Percentiles rank a stretch among this genome's conserved stretches.
These are phyloP conservation scores for Astraeus odoratus DNA, from an alignment of 768 basidiomycete genomes.

Conservation along the genomic window DNA sequence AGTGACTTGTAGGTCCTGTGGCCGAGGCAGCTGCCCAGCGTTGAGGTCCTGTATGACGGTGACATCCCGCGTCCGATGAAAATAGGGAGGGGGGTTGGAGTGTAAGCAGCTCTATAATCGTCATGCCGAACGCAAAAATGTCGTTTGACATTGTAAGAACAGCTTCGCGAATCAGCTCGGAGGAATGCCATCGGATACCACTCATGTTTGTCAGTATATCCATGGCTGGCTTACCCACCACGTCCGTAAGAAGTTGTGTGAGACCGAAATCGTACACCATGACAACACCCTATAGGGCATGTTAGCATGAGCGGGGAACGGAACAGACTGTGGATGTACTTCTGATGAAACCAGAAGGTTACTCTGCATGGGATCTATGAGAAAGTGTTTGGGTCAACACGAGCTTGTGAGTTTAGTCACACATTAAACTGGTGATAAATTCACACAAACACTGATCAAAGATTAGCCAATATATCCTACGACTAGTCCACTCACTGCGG, in stretches of 20 bases:
- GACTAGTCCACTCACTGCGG: constrained; percentile 38
- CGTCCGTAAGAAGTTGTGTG: constrained; percentile 53
- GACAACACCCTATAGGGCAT: constrained; percentile 38
- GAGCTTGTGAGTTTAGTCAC: constrained; percentile 32
- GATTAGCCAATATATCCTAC: background rate
- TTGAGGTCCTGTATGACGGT: constrained; percentile 42
- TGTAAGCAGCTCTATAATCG: constrained; percentile 51
- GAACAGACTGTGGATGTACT: constrained; percentile 22
- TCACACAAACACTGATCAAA: constrained; percentile 6
- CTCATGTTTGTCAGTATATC: constrained; percentile 39
- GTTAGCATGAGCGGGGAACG: background rate
- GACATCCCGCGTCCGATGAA: constrained; percentile 42
- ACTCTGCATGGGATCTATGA: constrained; percentile 27
- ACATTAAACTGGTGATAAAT: constrained; percentile 45
- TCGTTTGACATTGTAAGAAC: constrained; percentile 44
- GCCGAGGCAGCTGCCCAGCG: constrained; percentile 37
- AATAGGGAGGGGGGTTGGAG: constrained; percentile 45
- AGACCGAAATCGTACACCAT: constrained; percentile 61
- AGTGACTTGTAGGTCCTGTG: constrained; percentile 26
- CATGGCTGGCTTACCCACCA: constrained; percentile 43
- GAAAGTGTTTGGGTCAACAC: background rate
- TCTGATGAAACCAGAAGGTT: constrained; percentile 53
- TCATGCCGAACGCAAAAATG: constrained; percentile 55
- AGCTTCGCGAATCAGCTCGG: constrained; percentile 42
- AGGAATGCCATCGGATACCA: constrained; percentile 55